A percentile compares a stretch with the other conserved stretches of the same genome.
Conservation (phyloP, 2,329 filamentous ascomycete genomes). For the Aspergillus nomiae region DNA sequence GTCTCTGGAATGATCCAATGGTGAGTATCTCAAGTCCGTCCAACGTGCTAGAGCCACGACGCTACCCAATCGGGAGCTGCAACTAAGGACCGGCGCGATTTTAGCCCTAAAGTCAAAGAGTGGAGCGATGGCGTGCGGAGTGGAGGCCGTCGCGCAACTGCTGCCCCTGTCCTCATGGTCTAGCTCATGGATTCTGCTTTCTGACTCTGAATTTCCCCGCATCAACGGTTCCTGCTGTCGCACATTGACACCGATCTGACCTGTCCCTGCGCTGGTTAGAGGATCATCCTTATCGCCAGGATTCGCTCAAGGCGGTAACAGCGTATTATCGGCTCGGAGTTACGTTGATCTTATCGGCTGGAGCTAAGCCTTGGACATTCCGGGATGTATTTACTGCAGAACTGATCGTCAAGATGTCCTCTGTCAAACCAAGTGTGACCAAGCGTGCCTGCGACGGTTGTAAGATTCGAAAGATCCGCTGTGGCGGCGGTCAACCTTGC, state of each 20-base stretch:
- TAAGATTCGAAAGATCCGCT: constrained; percentile 57
- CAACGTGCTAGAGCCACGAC: not conserved
- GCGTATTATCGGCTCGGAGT: not conserved
- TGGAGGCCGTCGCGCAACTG: constrained; percentile 22
- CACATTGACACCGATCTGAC: not conserved
- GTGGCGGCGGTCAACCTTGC: constrained; percentile 52
- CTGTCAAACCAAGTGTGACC: constrained; percentile 19
- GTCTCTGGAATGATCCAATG: not conserved
- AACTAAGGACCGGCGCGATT: not conserved
- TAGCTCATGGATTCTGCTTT: not conserved
- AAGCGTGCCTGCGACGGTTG: constrained; percentile 55
- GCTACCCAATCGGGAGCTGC: not conserved
- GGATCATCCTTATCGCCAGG: not conserved
- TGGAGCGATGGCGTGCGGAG: constrained; percentile 21
- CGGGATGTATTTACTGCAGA: not conserved
- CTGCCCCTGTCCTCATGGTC: constrained; percentile 4
- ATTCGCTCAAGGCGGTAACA: not conserved
- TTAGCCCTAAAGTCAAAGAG: not conserved
- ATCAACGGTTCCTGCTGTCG: not conserved
- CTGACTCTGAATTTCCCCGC: not conserved
- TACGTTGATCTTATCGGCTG: not conserved
- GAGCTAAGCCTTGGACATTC: not conserved
- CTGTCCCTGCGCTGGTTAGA: not conserved
- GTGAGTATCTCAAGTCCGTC: too few species aligned
- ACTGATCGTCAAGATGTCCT: constrained; percentile 13